A percentile compares a stretch with the other conserved stretches of the same genome.
phyloP scores from a whole-genome alignment of 2,329 filamentous ascomycete genomes.

The Verticillium albo-atrum region DNA sequence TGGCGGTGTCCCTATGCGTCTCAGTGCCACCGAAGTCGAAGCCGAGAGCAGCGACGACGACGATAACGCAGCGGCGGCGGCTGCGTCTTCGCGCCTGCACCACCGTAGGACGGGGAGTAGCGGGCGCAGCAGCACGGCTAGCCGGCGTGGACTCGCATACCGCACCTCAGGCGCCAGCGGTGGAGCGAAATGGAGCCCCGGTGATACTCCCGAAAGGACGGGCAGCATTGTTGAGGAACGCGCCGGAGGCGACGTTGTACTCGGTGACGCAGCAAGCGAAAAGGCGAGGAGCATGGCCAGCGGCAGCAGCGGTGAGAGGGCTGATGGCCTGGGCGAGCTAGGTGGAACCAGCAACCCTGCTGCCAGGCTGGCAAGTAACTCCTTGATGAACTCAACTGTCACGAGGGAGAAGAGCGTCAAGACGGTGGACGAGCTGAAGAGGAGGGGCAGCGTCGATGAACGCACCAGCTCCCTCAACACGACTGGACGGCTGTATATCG shows the following conservation, averaged over 20 bases:
- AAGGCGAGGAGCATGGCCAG: slow-evolving; percentile 48
- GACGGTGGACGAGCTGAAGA: slow-evolving; percentile 65
- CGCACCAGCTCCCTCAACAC: slow-evolving; percentile 67
- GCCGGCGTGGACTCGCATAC: slow-evolving; percentile 43
- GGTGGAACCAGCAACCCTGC: slow-evolving; percentile 25
- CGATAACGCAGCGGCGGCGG: slow-evolving; percentile 30
- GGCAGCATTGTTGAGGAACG: slow-evolving; percentile 45
- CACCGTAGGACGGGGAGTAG: slow-evolving; percentile 73
- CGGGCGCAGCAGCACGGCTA: slow-evolving; percentile 60
- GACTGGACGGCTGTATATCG: slow-evolving; percentile 72
- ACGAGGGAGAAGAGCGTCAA: slow-evolving; percentile 63
- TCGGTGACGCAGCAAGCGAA: slow-evolving; percentile 35
- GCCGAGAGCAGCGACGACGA: slow-evolving; percentile 80
- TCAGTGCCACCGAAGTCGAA: slow-evolving; percentile 94
- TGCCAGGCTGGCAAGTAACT: slow-evolving; percentile 53
- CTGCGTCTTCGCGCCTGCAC: slow-evolving; percentile 17
- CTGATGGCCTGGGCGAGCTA: slow-evolving; percentile 57
- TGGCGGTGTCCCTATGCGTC: slow-evolving; percentile 79
- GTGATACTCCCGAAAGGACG: slow-evolving; percentile 50
- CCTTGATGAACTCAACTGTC: slow-evolving; percentile 50
- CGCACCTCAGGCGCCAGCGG: slow-evolving; percentile 44
- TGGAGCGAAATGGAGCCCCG: slow-evolving; percentile 45
- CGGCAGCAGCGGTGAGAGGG: slow-evolving; percentile 55
- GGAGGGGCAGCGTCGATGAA: slow-evolving; percentile 81
- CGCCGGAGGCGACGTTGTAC: slow-evolving; percentile 14